phyloP scores from a whole-genome alignment of 371 early-diverging fungal species.

The Coemansia sp. region DNA sequence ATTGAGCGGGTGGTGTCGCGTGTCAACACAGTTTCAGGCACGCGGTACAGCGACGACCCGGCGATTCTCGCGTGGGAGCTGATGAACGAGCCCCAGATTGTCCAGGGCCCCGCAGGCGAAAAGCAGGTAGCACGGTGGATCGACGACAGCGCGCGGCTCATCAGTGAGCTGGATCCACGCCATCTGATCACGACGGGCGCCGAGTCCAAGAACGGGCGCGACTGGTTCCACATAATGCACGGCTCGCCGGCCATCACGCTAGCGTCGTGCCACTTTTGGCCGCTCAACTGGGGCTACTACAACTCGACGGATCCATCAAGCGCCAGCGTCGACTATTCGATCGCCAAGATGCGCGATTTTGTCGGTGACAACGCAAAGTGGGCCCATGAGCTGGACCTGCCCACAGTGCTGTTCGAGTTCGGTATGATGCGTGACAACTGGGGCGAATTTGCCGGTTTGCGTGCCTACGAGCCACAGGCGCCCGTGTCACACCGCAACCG shows the following conservation, averaged over 20 bases:
- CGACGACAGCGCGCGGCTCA: slow-evolving; percentile 28
- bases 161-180: slow-evolving; percentile 32
- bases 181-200: slow-evolving; percentile 51
- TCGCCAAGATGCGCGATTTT: slow-evolving; percentile 23
- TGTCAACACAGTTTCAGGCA: slow-evolving; percentile 35
- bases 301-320: slow-evolving; percentile 29
- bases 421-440: slow-evolving; percentile 47
- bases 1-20: slow-evolving; percentile 24
- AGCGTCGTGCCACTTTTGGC: slow-evolving; percentile 46
- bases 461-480: slow-evolving; percentile 20
- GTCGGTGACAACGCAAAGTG: slow-evolving; percentile 17
- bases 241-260: slow-evolving; percentile 17
- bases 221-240: slow-evolving; percentile 35
- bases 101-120: slow-evolving; percentile 6
- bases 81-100: slow-evolving; percentile 52
- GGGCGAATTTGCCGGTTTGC: slow-evolving; percentile 19
- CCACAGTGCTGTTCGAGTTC: slow-evolving; percentile 31
- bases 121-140: slow-evolving; percentile 35
- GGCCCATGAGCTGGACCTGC: slow-evolving; percentile 15
- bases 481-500: slow-evolving; percentile 33
- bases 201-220: slow-evolving; percentile 39
- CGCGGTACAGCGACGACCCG: slow-evolving; percentile 43
- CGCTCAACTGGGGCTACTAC: slow-evolving; percentile 47
- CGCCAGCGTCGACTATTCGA: slow-evolving; percentile 17
- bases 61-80: slow-evolving; percentile 52